Evolutionary conservation across 371 early-diverging fungal genomes (phyloP).

Genomic region (Mucor circinelloides): DNA sequence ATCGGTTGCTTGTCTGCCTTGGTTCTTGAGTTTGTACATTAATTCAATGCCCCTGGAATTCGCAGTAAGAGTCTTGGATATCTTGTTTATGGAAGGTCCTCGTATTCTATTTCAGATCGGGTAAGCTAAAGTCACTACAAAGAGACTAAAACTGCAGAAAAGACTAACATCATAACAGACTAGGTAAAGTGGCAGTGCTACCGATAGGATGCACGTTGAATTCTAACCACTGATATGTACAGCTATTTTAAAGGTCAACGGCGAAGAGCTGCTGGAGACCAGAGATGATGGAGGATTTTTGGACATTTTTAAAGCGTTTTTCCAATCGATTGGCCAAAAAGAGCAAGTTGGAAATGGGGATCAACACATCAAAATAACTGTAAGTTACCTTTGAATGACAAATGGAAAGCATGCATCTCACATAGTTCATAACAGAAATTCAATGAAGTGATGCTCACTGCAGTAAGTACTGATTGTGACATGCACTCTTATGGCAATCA

Average conservation of each 20-base stretch:
- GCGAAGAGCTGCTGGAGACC: slow-evolving; percentile 80
- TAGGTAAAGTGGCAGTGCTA: background rate
- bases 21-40: slow-evolving; percentile 95
- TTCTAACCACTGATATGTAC: background rate
- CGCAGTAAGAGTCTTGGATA: slow-evolving; percentile 91
- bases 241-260: slow-evolving; percentile 92
- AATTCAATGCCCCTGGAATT: slow-evolving; percentile 91
- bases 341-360: slow-evolving; percentile 58
- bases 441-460: slow-evolving; percentile 87
- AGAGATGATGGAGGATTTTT: slow-evolving; percentile 93
- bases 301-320: slow-evolving; percentile 77
- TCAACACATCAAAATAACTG: slow-evolving; percentile 57
- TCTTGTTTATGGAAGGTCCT: slow-evolving; percentile 95
- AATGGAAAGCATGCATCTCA: background rate
- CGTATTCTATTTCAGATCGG: slow-evolving; percentile 92
- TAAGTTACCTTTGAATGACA: slow-evolving; percentile 13
- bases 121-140: too few relatives aligned
- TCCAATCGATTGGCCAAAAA: slow-evolving; percentile 67
- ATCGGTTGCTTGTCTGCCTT: slow-evolving; percentile 92
- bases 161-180: background rate
- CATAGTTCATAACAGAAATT: slow-evolving; percentile 60
- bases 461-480: slow-evolving; percentile 41
- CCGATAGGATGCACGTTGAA: background rate
- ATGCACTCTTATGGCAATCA: too few relatives aligned
- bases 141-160: too few relatives aligned